Evolutionary conservation across 1,284 basidiomycete species (phyloP).

Genomic region (Neonothopanus nambi): DNA sequence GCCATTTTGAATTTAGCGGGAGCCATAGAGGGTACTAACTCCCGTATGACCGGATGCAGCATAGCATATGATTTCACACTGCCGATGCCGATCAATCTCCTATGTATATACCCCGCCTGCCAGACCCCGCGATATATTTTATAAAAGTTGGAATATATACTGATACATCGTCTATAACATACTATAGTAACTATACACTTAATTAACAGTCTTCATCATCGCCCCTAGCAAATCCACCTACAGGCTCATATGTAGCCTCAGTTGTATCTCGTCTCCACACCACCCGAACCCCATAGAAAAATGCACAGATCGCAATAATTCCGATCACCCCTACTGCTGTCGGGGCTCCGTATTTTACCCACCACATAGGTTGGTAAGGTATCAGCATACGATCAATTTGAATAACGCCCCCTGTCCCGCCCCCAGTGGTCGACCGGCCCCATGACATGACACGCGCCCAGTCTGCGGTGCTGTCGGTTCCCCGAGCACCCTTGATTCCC

Average conservation of each 20-base stretch:
- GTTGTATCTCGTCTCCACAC: conserved; percentile 73
- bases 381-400: conserved; percentile 82
- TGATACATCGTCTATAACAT: background rate
- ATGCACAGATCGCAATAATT: conserved; percentile 56
- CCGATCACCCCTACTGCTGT: conserved; percentile 57
- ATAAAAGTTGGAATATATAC: background rate
- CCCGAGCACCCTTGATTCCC: conserved; percentile 89
- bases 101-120: too few species aligned
- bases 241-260: conserved; percentile 83
- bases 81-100: background rate
- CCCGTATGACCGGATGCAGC: background rate
- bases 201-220: conserved; percentile 44
- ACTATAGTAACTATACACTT: conserved; percentile 8
- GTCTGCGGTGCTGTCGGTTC: conserved; percentile 67
- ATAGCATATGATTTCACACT: background rate
- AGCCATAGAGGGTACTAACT: too few species aligned
- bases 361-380: conserved; percentile 88
- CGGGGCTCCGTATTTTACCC: conserved; percentile 68
- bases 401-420: conserved; percentile 82
- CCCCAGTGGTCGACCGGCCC: conserved; percentile 77
- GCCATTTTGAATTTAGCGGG: too few species aligned
- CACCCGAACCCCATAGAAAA: conserved; percentile 69
- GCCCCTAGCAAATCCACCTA: conserved; percentile 74
- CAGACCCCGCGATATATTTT: too few species aligned
- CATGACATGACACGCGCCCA: conserved; percentile 79